Evolutionary conservation across 257 asterid genomes (phyloP), one percentile per base, ranked within the genome.

Genomic region (Ocimum tenuiflorum): DNA sequence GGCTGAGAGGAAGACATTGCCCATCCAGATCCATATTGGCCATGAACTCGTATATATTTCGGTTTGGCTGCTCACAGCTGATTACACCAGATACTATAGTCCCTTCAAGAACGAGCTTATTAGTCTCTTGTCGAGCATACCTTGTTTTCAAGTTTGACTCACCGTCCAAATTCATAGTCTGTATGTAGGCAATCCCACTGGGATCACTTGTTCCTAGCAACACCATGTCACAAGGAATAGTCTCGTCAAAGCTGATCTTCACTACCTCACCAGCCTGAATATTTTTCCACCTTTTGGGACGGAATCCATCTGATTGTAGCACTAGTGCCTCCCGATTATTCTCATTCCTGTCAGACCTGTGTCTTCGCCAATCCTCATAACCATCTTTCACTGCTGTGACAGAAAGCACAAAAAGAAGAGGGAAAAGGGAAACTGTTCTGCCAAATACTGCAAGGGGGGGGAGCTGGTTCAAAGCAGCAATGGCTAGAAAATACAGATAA

Each of bases 381-480:
- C 97, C 97, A 81, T 94, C 99, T 82, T 94, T 94, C 51, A 94
- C 83, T 66, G 99, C 99, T 8, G 99, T 94, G 63, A 94, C 97
- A 42, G 95, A 74, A 63, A 94, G 99, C 71, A 94, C 99, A 39
- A 94, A 90, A 63, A 94, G 94, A 80, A 94, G 97, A 50, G 99
- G 99, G 72, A 94, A 85, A 65, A 88, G 95, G 52, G 99, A 94
- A 71, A 82, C 99, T 0, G 95, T 90, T 77, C 99, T 86, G 70
- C 99, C 99, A 75, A 94, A 94, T 58, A 94, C 97, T 20, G 99
- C 99, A 67, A 94, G 95, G 68, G 99, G 97, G 17, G 97, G 99
- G 42, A 94, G 96, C 87, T 90, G 99, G 79, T 94, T 94, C 71
- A 90, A 82, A 60, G 88, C 96, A 39, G 91, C 99, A 78, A 94